phyloP scores from a whole-genome alignment of 129 eudicot genomes.

The Apium graveolens region DNA sequence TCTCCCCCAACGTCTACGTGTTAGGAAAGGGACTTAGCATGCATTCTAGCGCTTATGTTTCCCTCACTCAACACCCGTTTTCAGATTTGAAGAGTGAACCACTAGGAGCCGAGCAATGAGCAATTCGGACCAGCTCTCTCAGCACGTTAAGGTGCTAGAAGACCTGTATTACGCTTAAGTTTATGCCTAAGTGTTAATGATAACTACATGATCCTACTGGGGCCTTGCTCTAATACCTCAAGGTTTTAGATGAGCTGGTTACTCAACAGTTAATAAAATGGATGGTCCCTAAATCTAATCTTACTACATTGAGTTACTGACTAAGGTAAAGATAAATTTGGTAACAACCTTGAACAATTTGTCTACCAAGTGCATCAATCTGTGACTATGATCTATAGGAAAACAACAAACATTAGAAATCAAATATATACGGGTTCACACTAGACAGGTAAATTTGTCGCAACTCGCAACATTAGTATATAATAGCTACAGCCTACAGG shows the following conservation, averaged over 20 bases:
- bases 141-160: not conserved
- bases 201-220: too few relatives aligned
- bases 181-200: not conserved
- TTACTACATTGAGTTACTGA: not conserved
- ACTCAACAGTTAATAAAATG: too few relatives aligned
- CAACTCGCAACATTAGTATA: not conserved
- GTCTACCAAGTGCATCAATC: not conserved
- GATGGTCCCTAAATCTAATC: not conserved
- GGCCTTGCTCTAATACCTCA: too few relatives aligned
- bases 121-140: not conserved
- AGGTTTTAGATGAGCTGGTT: too few relatives aligned
- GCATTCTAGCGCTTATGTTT: not conserved
- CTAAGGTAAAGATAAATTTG: not conserved
- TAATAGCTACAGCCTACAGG: not conserved
- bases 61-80: not conserved
- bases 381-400: not conserved
- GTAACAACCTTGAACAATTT: constrained; percentile 3
- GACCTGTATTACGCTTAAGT: not conserved
- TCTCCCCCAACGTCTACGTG: not conserved
- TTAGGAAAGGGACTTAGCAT: not conserved
- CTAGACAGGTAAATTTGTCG: not conserved
- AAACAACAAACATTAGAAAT: not conserved
- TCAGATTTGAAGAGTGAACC: not conserved
- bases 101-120: not conserved
- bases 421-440: not conserved